These are phyloP conservation scores for Eucalyptus coolabah DNA, from an alignment of 345 rosid species.

Conservation along the genomic window DNA sequence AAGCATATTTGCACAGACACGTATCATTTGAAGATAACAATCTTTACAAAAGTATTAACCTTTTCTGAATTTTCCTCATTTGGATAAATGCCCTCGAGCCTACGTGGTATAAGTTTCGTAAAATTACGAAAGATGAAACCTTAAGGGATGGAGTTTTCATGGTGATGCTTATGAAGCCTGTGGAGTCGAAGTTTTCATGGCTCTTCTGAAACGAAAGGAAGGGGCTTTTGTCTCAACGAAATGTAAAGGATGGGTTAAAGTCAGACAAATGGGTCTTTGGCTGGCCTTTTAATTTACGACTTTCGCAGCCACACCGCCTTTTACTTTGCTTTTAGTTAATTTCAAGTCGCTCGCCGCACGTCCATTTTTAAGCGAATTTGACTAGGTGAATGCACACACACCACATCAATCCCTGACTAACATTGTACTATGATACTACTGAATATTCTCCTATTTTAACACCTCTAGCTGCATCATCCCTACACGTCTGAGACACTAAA, in stretches of 20 bases:
- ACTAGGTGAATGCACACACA: not conserved
- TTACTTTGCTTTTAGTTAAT: not conserved
- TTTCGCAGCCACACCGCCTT: not conserved
- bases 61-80: not conserved
- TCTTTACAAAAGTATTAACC: not conserved
- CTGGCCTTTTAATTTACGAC: not conserved
- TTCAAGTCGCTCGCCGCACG: accelerated
- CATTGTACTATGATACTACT: not conserved
- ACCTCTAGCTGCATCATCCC: not conserved
- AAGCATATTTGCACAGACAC: not conserved
- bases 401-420: not conserved
- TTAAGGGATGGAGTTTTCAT: not conserved
- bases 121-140: not conserved
- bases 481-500: not conserved
- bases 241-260: not conserved
- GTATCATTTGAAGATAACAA: not conserved
- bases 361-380: not conserved
- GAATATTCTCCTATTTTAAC: not conserved
- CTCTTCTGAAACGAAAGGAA: not conserved
- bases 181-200: not conserved
- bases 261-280: not conserved
- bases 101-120: not conserved
- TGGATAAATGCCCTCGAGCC: not conserved
- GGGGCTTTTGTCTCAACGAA: not conserved
- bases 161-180: not conserved